Base-by-base conservation (phyloP, 2,329 filamentous ascomycete genomes). In the Paecilomyces fulvus region DNA sequence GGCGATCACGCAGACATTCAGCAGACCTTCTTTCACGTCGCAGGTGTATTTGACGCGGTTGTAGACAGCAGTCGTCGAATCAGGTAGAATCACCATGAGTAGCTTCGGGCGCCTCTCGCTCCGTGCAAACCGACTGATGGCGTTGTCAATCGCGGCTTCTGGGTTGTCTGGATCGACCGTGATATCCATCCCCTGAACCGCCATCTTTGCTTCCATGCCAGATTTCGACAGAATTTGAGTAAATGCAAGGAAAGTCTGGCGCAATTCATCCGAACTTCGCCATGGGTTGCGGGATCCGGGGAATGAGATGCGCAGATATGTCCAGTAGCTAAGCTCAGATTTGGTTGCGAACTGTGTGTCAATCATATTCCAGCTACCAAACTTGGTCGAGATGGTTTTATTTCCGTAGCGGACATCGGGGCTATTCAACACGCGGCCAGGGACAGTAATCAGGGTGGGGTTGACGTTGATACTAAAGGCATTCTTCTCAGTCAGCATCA, bases 21-120 rank as follows among this genome's bases (percentile, higher is more conserved):
- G 83, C 11, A 91, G 78, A 3, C 89, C 90, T 48, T 77, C 77
- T 0, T 77, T 70, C n/a, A 84, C 76, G 65, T 95, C 89, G 11
- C 83, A 87, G 0, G 84, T 71, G 30, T 73, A 79, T 73, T 94
- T 94, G 67, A 95, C 79, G 5, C 70, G 74, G 59, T 81, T 80
- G 70, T 92, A 91, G 1, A 84, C 61, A 51, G 73, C 73, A 20
- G 80, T 73, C 56, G 83, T 77, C 5, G 37, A 75, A 12, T 72
- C 67, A 10, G 78, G 74, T 0, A 89, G 71, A n/a, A 91, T 74
- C 10, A 89, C 75, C 11, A 89, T 73, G 0, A 90, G 69, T 48
- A 43, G 14, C 37, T 43, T 43, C 14, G 37, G 37, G 37, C 14
- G 37, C 37, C 8, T 17, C 12, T 37, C 17, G 37, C n/a, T n/a